Evolutionary conservation across 2,329 filamentous ascomycete species (phyloP).

Genomic region (Stagonosporopsis rhizophila): DNA sequence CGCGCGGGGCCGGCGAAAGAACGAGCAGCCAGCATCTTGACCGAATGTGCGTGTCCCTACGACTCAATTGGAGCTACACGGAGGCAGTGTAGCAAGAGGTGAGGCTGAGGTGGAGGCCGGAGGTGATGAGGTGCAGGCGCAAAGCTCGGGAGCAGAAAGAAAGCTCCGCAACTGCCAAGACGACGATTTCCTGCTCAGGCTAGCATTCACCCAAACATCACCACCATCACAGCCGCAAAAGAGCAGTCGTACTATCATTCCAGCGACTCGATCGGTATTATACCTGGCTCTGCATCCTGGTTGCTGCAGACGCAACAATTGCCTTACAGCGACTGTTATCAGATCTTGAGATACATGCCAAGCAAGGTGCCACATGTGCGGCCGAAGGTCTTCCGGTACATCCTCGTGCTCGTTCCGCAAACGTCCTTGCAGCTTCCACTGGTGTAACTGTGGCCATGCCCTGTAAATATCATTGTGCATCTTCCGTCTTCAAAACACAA

Average conservation of each 20-base stretch:
- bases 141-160: conserved; percentile 40
- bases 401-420: conserved; percentile 19
- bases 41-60: conserved; percentile 30
- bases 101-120: conserved; percentile 29
- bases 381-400: conserved; percentile 10
- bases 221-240: background rate
- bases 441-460: background rate
- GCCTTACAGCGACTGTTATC: background rate
- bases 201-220: conserved; percentile 8
- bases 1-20: conserved; percentile 77
- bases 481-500: background rate
- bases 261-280: background rate
- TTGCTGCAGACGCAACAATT: background rate
- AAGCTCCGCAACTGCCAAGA: conserved; percentile 30
- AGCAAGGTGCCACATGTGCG: conserved; percentile 18
- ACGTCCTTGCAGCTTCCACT: background rate
- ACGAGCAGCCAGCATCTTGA: conserved; percentile 83
- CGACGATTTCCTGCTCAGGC: conserved; percentile 10
- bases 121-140: conserved; percentile 30
- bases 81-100: conserved; percentile 38
- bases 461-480: background rate
- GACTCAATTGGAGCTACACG: conserved; percentile 46
- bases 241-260: background rate
- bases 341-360: conserved; percentile 14
- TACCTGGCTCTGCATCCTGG: background rate